Percentiles rank a stretch among this genome's conserved stretches.
Evolutionary conservation across 352 stramenopile species (phyloP).

Genomic region (Globisporangium parvum): DNA sequence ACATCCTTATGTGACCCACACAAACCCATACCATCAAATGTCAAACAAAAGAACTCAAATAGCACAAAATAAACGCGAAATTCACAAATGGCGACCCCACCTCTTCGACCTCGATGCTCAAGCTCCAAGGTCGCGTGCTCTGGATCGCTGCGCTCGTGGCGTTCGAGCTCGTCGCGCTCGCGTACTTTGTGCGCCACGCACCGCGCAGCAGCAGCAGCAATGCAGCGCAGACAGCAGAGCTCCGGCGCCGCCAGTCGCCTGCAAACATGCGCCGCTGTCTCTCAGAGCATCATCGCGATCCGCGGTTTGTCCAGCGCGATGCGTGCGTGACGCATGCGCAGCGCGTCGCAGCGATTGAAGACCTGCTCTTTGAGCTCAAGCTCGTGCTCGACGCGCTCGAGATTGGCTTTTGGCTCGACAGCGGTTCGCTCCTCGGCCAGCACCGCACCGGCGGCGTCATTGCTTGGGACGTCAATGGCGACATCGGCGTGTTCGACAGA

Average conservation of each 20-base stretch:
- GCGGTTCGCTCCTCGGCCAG: slow-evolving; percentile 46
- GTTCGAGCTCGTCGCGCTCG: slow-evolving; percentile 30
- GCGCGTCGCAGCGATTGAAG: slow-evolving; percentile 23
- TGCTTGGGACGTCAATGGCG: slow-evolving; percentile 44
- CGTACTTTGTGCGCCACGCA: slow-evolving; percentile 29
- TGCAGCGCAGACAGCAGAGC: slow-evolving; percentile 7
- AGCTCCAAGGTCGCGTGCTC: slow-evolving; percentile 3
- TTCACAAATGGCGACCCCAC: not conserved
- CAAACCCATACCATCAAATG: not conserved
- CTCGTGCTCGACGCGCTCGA: slow-evolving; percentile 26
- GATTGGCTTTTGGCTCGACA: slow-evolving; percentile 50
- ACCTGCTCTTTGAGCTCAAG: slow-evolving; percentile 33
- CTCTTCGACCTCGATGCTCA: not conserved
- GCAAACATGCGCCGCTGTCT: slow-evolving; percentile 29
- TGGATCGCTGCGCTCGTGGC: slow-evolving; percentile 27
- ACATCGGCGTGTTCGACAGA: slow-evolving; percentile 26
- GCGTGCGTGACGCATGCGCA: slow-evolving; percentile 33
- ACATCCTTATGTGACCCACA: no score
- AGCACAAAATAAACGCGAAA: not conserved
- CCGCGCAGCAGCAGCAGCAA: slow-evolving; percentile 12
- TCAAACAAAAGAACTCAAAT: not conserved
- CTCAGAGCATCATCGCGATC: slow-evolving; percentile 25
- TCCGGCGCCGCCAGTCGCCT: slow-evolving; percentile 13
- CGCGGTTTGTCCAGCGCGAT: slow-evolving; percentile 23
- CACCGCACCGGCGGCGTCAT: slow-evolving; percentile 36